A percentile compares a stretch with the other conserved stretches of the same genome.
Conservation (phyloP, 2,329 filamentous ascomycete genomes). For the Neonectria coccinea region DNA sequence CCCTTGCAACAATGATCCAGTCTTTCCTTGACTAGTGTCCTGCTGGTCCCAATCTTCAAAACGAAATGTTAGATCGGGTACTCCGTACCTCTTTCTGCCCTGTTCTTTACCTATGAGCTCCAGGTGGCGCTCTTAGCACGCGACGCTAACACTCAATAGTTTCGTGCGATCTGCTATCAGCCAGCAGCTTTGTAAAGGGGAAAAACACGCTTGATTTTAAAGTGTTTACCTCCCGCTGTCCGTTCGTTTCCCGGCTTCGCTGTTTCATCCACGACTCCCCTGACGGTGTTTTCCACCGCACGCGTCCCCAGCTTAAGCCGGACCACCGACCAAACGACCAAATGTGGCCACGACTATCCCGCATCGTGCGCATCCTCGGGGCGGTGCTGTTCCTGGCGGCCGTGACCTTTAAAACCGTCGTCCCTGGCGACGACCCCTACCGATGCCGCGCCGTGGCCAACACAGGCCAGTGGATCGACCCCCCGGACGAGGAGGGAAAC, state of each 20-base stretch:
- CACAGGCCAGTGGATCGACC: constrained; percentile 61
- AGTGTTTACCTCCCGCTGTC: too few relatives aligned
- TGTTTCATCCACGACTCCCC: too few relatives aligned
- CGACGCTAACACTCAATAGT: not conserved
- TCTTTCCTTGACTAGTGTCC: too few relatives aligned
- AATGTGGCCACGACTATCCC: not conserved
- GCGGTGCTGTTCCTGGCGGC: not conserved
- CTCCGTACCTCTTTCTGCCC: not conserved
- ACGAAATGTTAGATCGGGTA: not conserved
- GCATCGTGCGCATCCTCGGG: not conserved
- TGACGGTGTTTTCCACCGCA: too few relatives aligned
- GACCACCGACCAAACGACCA: not conserved
- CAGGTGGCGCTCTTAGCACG: not conserved
- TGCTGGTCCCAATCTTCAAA: not conserved
- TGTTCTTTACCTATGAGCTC: too few relatives aligned
- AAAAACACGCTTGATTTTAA: too few relatives aligned
- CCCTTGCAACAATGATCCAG: not conserved
- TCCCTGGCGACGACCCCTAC: constrained; percentile 56
- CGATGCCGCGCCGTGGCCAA: constrained; percentile 64
- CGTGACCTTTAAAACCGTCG: not conserved
- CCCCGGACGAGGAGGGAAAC: constrained; percentile 45
- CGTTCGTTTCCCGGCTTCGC: too few relatives aligned
- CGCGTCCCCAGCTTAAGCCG: too few relatives aligned
- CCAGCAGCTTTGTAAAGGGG: not conserved
- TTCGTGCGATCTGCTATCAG: not conserved